A percentile compares a stretch with the other conserved stretches of the same genome.
These are phyloP conservation scores for Lanmaoa rubissima DNA, from an alignment of 768 basidiomycete species.

Conservation along the genomic window DNA sequence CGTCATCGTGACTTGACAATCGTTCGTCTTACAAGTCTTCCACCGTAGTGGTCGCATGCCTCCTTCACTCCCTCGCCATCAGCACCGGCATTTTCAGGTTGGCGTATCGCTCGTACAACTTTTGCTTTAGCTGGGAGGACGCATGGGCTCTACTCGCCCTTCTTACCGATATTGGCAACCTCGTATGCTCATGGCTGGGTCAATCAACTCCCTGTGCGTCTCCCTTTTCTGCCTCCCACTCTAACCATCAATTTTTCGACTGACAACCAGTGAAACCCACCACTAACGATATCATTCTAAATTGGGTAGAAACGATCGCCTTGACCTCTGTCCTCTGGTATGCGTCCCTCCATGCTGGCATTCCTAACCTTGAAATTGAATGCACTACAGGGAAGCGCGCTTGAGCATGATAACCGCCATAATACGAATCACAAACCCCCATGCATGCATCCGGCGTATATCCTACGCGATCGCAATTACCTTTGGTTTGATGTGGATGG, in stretches of 20 bases:
- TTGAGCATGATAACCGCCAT: constrained; percentile 18
- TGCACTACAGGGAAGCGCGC: constrained; percentile 8
- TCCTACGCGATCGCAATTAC: constrained; percentile 1
- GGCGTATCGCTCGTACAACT: constrained; percentile 12
- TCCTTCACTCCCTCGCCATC: constrained; percentile 13
- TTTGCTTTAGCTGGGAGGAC: constrained; percentile 18
- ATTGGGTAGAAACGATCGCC: background rate
- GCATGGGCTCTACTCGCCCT: constrained; percentile 16
- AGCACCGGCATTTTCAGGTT: constrained; percentile 13
- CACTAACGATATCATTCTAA: background rate
- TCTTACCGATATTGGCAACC: constrained; percentile 8
- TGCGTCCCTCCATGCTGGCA: background rate
- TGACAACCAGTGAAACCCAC: background rate
- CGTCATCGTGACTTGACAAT: background rate
- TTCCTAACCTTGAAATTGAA: background rate
- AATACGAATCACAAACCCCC: constrained; percentile 6
- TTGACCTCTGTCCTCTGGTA: constrained; percentile 14
- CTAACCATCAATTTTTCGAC: background rate
- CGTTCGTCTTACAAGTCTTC: background rate
- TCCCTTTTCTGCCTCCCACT: background rate
- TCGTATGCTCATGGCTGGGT: constrained; percentile 7
- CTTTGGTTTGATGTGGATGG: constrained; percentile 18
- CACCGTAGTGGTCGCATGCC: constrained; percentile 1
- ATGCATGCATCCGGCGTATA: background rate
- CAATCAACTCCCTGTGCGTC: constrained; percentile 4